Conservation (phyloP, 805 yeast species). For the Candida ascalaphidarum region DNA sequence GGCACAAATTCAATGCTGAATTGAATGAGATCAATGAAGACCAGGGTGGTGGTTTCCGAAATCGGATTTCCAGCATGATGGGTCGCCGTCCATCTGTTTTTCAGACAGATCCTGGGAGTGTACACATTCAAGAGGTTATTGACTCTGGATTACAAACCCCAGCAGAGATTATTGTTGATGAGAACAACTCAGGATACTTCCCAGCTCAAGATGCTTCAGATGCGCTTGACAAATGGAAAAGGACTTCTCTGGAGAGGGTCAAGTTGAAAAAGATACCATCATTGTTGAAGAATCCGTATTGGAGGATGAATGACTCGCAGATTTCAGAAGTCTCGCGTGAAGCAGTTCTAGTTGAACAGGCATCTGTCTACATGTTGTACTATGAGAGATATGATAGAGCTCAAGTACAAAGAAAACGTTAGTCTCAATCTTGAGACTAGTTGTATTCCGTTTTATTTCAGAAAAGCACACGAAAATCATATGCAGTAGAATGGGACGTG, state of each 20-base stretch:
- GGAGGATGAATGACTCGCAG: constrained; percentile 79
- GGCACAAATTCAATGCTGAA: constrained; percentile 1
- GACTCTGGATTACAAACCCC: constrained; percentile 34
- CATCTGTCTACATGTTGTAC: constrained; percentile 79
- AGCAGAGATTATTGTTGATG: constrained; percentile 29
- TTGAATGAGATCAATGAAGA: no score
- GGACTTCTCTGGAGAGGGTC: constrained; percentile 11
- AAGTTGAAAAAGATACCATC: constrained; percentile 48
- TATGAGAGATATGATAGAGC: constrained; percentile 52
- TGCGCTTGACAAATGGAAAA: constrained; percentile 1
- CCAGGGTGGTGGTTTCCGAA: constrained; percentile 21
- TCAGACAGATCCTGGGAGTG: constrained; percentile 29
- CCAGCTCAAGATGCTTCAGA: constrained; percentile 8
- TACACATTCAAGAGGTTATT: constrained; percentile 28
- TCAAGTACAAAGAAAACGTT: constrained; percentile 2
- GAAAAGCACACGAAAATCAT: no score
- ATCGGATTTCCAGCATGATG: constrained; percentile 28
- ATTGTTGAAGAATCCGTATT: constrained; percentile 53
- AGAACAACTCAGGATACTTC: constrained; percentile 17
- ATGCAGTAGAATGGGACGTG: no score
- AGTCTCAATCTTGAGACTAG: no score
- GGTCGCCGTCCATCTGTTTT: constrained; percentile 32
- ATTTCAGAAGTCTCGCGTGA: constrained; percentile 52
- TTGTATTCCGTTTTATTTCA: no score
- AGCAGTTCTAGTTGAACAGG: constrained; percentile 58